Percentiles rank a stretch among this genome's conserved stretches.
These are phyloP conservation scores for Colletotrichum tamarilloi DNA, from an alignment of 2,329 filamentous ascomycete genomes.

Conservation along the genomic window DNA sequence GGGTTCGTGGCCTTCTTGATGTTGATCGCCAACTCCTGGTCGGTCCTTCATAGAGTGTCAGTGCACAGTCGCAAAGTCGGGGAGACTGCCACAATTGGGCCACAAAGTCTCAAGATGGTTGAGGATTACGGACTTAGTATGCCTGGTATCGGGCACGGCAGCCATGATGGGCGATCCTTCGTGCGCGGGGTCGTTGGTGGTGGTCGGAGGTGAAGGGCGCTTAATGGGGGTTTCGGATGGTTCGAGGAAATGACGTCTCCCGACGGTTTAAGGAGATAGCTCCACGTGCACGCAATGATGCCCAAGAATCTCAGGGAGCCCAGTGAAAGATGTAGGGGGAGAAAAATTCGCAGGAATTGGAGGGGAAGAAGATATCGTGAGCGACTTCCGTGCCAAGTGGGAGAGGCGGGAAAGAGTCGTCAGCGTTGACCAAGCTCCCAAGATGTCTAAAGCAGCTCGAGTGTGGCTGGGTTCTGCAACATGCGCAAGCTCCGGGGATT, in stretches of 20 bases:
- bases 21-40: conserved; percentile 76
- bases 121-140: conserved; percentile 34
- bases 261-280: conserved; percentile 15
- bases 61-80: conserved; percentile 11
- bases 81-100: not conserved
- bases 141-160: conserved; percentile 33
- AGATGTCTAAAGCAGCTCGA: conserved; percentile 28
- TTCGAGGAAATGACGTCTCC: conserved; percentile 32
- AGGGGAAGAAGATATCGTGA: conserved; percentile 11
- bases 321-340: not conserved
- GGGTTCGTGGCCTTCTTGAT: conserved; percentile 77
- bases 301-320: not conserved
- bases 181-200: conserved; percentile 17
- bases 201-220: conserved; percentile 14
- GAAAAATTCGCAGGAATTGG: not conserved
- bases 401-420: conserved; percentile 33
- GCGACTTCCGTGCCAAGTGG: conserved; percentile 27
- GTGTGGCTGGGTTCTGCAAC: conserved; percentile 36
- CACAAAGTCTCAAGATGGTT: not conserved
- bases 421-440: conserved; percentile 34
- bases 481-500: conserved; percentile 35
- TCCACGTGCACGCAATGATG: conserved; percentile 25
- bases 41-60: conserved; percentile 61
- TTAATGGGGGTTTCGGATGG: conserved; percentile 11
- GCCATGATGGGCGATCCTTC: conserved; percentile 31